phyloP scores from a whole-genome alignment of 176 grass and related monocot genomes.

The Oryza officinalis region DNA sequence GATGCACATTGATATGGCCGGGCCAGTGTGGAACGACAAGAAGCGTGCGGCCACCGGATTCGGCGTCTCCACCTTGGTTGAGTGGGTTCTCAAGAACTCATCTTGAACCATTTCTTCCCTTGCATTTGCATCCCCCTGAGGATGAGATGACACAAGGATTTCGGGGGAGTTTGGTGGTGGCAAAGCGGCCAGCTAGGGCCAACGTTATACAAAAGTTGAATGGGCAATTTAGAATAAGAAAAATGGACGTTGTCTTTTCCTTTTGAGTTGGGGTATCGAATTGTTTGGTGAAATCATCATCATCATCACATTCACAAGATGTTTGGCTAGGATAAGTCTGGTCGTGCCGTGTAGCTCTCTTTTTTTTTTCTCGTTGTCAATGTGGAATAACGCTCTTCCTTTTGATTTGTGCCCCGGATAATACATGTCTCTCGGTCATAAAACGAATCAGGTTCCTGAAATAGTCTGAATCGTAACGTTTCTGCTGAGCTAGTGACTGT shows the following conservation, averaged over 20 bases:
- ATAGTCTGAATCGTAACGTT: no score
- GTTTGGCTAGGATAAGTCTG: background rate
- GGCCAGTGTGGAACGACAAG: constrained; percentile 93
- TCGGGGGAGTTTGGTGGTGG: background rate
- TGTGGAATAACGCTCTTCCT: background rate
- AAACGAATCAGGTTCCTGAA: background rate
- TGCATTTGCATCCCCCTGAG: background rate
- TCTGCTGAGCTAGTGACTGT: no score
- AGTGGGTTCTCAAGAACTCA: constrained; percentile 97
- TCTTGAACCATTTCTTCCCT: constrained; percentile 31
- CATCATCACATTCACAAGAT: background rate
- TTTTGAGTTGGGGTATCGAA: background rate
- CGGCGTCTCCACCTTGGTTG: constrained; percentile 86
- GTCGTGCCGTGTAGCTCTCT: background rate
- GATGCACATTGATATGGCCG: constrained; percentile 98
- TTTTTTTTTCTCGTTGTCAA: background rate
- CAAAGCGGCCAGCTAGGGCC: background rate
- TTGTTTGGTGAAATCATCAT: background rate
- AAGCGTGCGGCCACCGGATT: constrained; percentile 83
- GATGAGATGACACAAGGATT: background rate
- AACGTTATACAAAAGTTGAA: background rate
- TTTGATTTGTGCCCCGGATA: background rate
- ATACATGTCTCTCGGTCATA: background rate
- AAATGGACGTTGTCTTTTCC: background rate
- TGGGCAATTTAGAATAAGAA: constrained; percentile 35